Evolutionary conservation across 768 basidiomycete species (phyloP), one percentile per base, ranked within the genome.

Genomic region (Lactifluus pinguis): DNA sequence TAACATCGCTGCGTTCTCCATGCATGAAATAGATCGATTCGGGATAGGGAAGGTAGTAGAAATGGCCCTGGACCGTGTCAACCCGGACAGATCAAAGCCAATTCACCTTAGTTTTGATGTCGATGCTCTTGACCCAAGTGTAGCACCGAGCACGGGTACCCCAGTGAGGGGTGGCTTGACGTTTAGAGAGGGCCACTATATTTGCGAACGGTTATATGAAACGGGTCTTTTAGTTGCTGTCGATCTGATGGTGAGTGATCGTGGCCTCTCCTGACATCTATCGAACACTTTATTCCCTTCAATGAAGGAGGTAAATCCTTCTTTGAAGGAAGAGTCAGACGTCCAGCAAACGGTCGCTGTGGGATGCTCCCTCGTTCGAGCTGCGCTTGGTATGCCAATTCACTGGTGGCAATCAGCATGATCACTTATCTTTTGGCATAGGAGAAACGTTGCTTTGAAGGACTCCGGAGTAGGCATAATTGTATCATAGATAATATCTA

Each of bases 141-240:
- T 98, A 55, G 95, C 97, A n/a, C 95, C 95, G 1, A 92, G 90
- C 51, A 95, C 93, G 49, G 93, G 92, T 19, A 95, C 92, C 49
- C 92, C 92, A 29, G 92, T 92, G 63, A 87, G 95, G 67, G 97
- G 97, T 2, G 97, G 97, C 11, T 76, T 99, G 63, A 94, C 91
- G 21, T 99, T 98, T 77, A 79, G 97, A 65, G 97, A 99, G 71
- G 95, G 95, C n/a, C 97, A 98, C 74, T 98, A 95, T 72, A 94
- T 95, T 68, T 93, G 90, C 66, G 94, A 98, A 74, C 86, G 89
- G 6, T 82, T 98, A 47, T 84, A 84, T 62, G 94, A 97, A 77
- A 98, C 95, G 6, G 94, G 94, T 6, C 80, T 89, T 60, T 81
- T 99, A 19, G 94, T 97, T 29, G 92, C 86, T 0, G 75, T 98